Conservation (phyloP, 495 filamentous ascomycete species). For the Aspergillus conjunctus region DNA sequence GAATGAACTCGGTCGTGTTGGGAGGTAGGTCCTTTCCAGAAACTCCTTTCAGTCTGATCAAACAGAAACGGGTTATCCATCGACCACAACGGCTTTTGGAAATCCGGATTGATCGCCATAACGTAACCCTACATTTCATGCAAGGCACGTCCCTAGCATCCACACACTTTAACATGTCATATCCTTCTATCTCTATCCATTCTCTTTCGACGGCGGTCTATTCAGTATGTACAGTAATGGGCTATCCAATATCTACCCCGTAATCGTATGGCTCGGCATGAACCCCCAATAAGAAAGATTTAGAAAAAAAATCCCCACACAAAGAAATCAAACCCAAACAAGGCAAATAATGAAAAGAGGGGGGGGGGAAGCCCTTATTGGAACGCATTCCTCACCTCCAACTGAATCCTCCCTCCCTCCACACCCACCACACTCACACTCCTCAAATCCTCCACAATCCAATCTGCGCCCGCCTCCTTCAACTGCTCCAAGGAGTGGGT, state of each 20-base stretch:
- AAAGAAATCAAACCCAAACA: neutral
- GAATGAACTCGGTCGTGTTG: too few species aligned
- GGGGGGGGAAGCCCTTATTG: constrained; percentile 29
- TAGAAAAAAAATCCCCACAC: neutral
- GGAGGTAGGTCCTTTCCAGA: too few species aligned
- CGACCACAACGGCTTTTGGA: neutral
- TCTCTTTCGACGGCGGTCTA: constrained; percentile 2
- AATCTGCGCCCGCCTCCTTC: constrained; percentile 75
- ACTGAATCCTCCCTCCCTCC: constrained; percentile 54
- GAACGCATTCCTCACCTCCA: constrained; percentile 53
- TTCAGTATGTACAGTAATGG: constrained; percentile 9
- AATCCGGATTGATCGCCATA: neutral
- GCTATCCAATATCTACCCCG: constrained; percentile 1
- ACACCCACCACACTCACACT: constrained; percentile 63
- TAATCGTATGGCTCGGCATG: constrained; percentile 5
- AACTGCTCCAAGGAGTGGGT: constrained; percentile 77
- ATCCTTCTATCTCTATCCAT: constrained; percentile 13
- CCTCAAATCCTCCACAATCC: constrained; percentile 79
- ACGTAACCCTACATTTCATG: constrained; percentile 16
- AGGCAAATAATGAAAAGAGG: constrained; percentile 4
- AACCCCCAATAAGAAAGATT: neutral
- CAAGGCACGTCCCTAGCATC: constrained; percentile 18
- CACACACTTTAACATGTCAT: constrained; percentile 7
- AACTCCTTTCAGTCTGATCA: neutral
- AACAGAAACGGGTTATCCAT: neutral